Conservation (phyloP, 2,329 filamentous ascomycete species). For the Xylariomycetidae sp. region DNA sequence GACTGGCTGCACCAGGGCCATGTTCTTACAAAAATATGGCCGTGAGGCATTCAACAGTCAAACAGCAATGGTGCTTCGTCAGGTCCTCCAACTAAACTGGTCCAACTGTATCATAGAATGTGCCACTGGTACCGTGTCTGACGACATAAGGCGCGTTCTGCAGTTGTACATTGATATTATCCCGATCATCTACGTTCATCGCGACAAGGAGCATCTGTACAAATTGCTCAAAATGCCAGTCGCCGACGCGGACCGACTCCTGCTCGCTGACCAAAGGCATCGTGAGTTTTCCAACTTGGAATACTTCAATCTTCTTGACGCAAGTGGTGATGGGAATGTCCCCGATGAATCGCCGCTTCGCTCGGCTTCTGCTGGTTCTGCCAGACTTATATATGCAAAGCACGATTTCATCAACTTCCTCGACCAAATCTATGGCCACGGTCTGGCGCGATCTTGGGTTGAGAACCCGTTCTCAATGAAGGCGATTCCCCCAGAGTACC, state of each 20-base stretch:
- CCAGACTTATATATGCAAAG: conserved; percentile 53
- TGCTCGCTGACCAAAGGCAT: conserved; percentile 51
- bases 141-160: conserved; percentile 53
- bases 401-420: conserved; percentile 58
- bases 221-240: conserved; percentile 45
- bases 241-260: conserved; percentile 50
- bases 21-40: conserved; percentile 58
- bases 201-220: conserved; percentile 60
- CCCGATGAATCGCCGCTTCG: conserved; percentile 29
- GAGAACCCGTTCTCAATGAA: conserved; percentile 58
- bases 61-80: conserved; percentile 57
- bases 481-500: conserved; percentile 54
- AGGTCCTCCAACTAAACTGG: conserved; percentile 54
- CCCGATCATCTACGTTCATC: conserved; percentile 65
- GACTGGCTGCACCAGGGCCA: conserved; percentile 55
- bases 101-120: conserved; percentile 65
- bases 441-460: conserved; percentile 45
- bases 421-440: conserved; percentile 51
- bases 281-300: conserved; percentile 65
- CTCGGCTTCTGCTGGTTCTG: conserved; percentile 47
- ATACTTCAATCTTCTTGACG: conserved; percentile 62
- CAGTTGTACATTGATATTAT: conserved; percentile 58
- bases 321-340: conserved; percentile 27
- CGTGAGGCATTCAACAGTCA: conserved; percentile 56
- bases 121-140: conserved; percentile 59